phyloP scores from a whole-genome alignment of 148 eudicot species.

The Fagopyrum esculentum region DNA sequence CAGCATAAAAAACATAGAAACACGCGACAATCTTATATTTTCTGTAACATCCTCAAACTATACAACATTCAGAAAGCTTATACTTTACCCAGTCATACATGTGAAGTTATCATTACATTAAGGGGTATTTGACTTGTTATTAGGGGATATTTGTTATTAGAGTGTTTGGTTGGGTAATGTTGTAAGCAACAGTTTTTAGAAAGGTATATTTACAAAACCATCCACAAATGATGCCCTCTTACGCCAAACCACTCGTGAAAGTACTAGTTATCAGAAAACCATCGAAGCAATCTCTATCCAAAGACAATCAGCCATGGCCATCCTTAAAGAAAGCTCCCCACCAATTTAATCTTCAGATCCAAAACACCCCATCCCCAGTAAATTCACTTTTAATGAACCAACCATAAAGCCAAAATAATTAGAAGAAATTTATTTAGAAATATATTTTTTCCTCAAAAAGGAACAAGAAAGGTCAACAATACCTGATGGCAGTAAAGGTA shows the following conservation, averaged over 20 bases:
- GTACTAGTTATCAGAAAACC: too few species aligned
- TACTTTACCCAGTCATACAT: not conserved
- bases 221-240: too few species aligned
- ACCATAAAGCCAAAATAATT: not conserved
- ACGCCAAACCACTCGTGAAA: too few species aligned
- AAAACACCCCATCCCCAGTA: not conserved
- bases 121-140: not conserved
- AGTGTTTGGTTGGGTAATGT: too few species aligned
- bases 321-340: too few species aligned
- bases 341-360: too few species aligned
- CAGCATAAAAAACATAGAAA: not conserved
- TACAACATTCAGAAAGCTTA: not conserved
- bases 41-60: not conserved
- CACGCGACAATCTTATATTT: too few species aligned
- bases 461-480: not conserved
- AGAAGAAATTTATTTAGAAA: not conserved
- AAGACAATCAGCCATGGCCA: too few species aligned
- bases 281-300: too few species aligned
- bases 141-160: too few species aligned
- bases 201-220: too few species aligned
- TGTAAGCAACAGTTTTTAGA: too few species aligned
- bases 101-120: not conserved
- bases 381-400: not conserved
- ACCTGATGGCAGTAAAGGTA: constrained; percentile 97
- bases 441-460: not conserved